Conservation (phyloP, 202 grass and related monocot species). For the Elaeis oleifera region DNA sequence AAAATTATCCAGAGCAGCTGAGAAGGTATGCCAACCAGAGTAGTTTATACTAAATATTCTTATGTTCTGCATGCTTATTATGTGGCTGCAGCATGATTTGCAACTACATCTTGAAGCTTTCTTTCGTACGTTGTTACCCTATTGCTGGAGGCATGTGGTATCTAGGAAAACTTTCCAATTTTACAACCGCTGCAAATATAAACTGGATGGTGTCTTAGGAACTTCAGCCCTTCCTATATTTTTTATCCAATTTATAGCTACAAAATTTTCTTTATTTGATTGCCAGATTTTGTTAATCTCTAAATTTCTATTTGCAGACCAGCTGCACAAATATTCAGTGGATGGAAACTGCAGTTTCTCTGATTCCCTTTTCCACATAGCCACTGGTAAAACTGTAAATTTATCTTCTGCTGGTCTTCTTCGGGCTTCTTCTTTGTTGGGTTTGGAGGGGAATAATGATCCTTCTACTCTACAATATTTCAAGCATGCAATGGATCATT, state of each 20-base stretch:
- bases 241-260: neutral
- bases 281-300: neutral
- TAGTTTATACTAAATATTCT: too few species aligned
- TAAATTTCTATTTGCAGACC: constrained; percentile 20
- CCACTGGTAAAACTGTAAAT: constrained; percentile 45
- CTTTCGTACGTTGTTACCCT: too few species aligned
- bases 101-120: too few species aligned
- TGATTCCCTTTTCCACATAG: constrained; percentile 37
- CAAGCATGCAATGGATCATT: constrained; percentile 39
- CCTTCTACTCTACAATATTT: constrained; percentile 48
- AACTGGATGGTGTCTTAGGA: too few species aligned
- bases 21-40: too few species aligned
- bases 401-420: constrained; percentile 58
- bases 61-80: too few species aligned
- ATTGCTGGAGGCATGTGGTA: too few species aligned
- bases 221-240: neutral
- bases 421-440: constrained; percentile 68
- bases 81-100: too few species aligned
- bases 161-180: too few species aligned
- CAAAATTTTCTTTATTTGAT: neutral
- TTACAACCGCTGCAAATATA: too few species aligned
- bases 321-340: constrained; percentile 6
- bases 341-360: constrained; percentile 12
- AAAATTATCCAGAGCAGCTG: too few species aligned
- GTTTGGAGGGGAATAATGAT: constrained; percentile 55